phyloP scores from a whole-genome alignment of 306 rosid genomes.

The Quercus gilva region DNA sequence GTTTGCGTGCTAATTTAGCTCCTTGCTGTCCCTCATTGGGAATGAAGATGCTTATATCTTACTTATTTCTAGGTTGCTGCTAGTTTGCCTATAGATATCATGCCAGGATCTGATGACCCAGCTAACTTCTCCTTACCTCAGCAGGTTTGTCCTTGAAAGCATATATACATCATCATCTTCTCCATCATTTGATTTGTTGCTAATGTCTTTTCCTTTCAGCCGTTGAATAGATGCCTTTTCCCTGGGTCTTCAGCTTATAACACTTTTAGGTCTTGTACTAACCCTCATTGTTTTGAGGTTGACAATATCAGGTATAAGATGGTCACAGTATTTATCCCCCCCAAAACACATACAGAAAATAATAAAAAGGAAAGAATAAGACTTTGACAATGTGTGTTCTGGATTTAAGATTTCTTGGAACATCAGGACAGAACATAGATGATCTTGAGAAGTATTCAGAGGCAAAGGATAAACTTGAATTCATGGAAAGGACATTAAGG shows the following conservation, averaged over 20 bases:
- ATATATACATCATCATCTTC: background rate
- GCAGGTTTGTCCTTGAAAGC: constrained; percentile 60
- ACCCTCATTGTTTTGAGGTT: constrained; percentile 89
- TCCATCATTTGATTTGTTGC: constrained; percentile 28
- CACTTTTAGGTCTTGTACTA: constrained; percentile 89
- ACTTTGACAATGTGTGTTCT: constrained; percentile 18
- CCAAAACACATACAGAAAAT: too few relatives aligned
- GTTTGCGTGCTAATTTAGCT: constrained; percentile 11
- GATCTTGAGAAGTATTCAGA: constrained; percentile 86
- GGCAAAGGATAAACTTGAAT: constrained; percentile 77
- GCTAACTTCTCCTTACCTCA: constrained; percentile 88
- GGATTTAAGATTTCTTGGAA: constrained; percentile 83
- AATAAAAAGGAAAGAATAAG: background rate
- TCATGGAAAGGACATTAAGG: constrained; percentile 86
- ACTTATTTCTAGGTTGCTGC: constrained; percentile 62
- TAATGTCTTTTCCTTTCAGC: constrained; percentile 54
- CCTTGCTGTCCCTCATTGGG: constrained; percentile 2
- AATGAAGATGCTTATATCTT: constrained; percentile 26
- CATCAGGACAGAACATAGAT: constrained; percentile 89
- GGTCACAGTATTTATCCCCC: background rate
- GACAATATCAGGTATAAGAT: constrained; percentile 64
- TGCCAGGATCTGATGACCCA: constrained; percentile 93
- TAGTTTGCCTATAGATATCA: constrained; percentile 83
- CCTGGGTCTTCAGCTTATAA: constrained; percentile 86
- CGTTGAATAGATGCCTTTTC: constrained; percentile 85